Evolutionary conservation across 2,329 filamentous ascomycete genomes (phyloP).

Genomic region (Chalara sp.): DNA sequence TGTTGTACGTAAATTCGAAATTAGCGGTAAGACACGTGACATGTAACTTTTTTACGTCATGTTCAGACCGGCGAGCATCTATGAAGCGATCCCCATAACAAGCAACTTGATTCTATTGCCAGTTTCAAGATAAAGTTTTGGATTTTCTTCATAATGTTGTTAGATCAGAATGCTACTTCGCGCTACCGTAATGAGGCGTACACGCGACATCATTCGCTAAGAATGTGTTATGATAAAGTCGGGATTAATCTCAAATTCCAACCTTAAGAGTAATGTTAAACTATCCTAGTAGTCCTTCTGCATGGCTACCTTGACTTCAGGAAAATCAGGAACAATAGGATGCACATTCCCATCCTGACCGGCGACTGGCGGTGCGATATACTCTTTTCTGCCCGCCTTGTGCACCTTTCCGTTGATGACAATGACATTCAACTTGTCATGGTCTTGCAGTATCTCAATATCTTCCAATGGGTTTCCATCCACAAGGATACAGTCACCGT

Average conservation of each 20-base stretch:
- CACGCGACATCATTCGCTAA: too few relatives aligned
- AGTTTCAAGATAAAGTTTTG: too few relatives aligned
- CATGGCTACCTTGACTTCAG: constrained; percentile 16
- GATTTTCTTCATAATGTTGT: too few relatives aligned
- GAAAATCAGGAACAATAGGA: constrained; percentile 17
- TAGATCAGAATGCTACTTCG: neutral
- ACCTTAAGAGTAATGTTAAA: neutral
- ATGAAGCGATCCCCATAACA: too few relatives aligned
- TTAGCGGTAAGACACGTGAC: too few relatives aligned
- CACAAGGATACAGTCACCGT: constrained; percentile 36
- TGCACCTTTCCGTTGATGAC: constrained; percentile 40
- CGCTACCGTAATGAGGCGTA: neutral
- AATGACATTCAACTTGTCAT: constrained; percentile 37
- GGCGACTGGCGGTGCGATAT: constrained; percentile 12
- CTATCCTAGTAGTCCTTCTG: constrained; percentile 13
- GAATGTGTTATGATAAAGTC: too few relatives aligned
- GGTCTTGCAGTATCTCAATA: constrained; percentile 30
- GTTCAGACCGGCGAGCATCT: too few relatives aligned
- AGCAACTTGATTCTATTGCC: too few relatives aligned
- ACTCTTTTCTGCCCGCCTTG: constrained; percentile 25
- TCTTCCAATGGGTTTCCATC: constrained; percentile 37
- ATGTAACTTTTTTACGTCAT: too few relatives aligned
- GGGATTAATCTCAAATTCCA: neutral
- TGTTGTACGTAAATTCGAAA: too few relatives aligned
- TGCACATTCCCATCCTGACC: constrained; percentile 12